Percentiles rank a stretch among this genome's conserved stretches.
Evolutionary conservation across 345 rosid species (phyloP).

Genomic region (Anacardium occidentale): DNA sequence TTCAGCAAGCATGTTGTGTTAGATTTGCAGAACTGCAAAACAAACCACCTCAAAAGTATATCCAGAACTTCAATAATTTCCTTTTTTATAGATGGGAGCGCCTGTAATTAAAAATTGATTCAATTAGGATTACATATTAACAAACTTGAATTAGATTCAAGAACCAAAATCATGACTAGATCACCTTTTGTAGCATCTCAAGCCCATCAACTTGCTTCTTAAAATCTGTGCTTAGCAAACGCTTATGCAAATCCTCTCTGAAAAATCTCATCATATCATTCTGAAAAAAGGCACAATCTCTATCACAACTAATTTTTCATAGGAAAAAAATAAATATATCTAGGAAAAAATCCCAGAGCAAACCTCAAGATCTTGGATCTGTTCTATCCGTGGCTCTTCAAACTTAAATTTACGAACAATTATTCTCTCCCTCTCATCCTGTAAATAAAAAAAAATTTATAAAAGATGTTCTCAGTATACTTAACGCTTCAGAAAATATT

Average conservation of each 20-base stretch:
- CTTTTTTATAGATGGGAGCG: conserved; percentile 27
- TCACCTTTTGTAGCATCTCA: conserved; percentile 84
- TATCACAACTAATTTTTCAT: conserved; percentile 18
- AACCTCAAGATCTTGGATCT: conserved; percentile 99
- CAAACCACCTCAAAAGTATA: conserved; percentile 89
- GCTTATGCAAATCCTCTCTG: conserved; percentile 88
- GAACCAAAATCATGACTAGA: conserved; percentile 23
- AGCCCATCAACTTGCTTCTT: conserved; percentile 97
- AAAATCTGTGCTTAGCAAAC: conserved; percentile 80
- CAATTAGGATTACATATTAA: conserved; percentile 10
- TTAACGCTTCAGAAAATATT: neutral
- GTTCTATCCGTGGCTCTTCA: conserved; percentile 83
- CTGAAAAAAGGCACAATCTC: conserved; percentile 44
- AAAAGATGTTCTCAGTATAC: neutral
- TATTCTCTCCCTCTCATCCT: conserved; percentile 97
- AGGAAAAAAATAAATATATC: conserved; percentile 14
- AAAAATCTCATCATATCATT: conserved; percentile 89
- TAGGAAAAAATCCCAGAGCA: conserved; percentile 14
- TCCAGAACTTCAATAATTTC: conserved; percentile 85
- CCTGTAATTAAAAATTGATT: conserved; percentile 29
- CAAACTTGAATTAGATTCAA: too few relatives aligned
- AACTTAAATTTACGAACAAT: conserved; percentile 82
- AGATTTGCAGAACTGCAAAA: conserved; percentile 87
- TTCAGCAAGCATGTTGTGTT: conserved; percentile 92
- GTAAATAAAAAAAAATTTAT: conserved; percentile 14